These are phyloP conservation scores for Mesembryanthemum crystallinum DNA, from an alignment of 148 eudicot species.

Conservation along the genomic window DNA sequence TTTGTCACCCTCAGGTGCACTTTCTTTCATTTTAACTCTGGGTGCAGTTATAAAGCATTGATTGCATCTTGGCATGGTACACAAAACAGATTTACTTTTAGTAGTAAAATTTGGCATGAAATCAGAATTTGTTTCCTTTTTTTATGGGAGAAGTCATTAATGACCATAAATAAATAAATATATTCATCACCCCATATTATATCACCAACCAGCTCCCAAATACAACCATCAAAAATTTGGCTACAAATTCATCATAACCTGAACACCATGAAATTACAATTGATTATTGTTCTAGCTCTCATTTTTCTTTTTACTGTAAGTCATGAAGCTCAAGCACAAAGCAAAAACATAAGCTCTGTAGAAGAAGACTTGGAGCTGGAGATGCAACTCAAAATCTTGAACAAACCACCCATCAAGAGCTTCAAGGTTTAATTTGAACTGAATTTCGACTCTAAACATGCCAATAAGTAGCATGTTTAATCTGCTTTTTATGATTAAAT, in stretches of 20 bases:
- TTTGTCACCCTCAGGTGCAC: no score
- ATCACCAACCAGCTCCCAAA: background rate
- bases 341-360: background rate
- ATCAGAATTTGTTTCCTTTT: no score
- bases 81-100: no score
- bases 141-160: no score
- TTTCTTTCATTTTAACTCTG: no score
- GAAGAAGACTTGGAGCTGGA: constrained; percentile 2
- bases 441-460: no score
- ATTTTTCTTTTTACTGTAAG: background rate
- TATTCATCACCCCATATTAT: no score
- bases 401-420: constrained; percentile 23
- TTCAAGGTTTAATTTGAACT: constrained; percentile 14
- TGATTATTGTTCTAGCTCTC: background rate
- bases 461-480: no score
- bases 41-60: no score
- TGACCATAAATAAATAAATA: no score
- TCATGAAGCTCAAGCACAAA: constrained; percentile 13
- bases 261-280: constrained; percentile 2
- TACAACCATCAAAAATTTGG: background rate
- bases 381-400: constrained; percentile 13
- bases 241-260: background rate
- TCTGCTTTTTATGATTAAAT: background rate
- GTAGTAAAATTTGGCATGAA: no score
- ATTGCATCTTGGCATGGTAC: no score